Percentiles rank a stretch among this genome's conserved stretches.
Conservation (phyloP, 1,139 yeast species). For the Yamadazyma mexicana region DNA sequence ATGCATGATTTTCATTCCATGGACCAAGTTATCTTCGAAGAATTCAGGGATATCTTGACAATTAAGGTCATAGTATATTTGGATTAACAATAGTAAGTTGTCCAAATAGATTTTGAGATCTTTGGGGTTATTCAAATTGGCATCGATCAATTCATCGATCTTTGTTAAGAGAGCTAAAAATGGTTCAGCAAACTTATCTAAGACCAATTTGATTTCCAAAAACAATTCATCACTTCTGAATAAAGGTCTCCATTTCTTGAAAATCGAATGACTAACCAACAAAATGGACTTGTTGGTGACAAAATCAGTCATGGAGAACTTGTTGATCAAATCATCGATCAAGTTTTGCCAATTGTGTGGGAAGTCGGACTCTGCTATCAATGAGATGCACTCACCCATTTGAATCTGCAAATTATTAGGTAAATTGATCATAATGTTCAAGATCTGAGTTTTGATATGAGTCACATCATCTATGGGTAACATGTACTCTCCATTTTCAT, state of each 20-base stretch:
- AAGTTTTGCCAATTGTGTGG: constrained; percentile 86
- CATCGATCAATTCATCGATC: constrained; percentile 66
- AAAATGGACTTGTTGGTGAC: constrained; percentile 81
- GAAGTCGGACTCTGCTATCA: constrained; percentile 94
- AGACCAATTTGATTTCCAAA: constrained; percentile 81
- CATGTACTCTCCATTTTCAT: constrained; percentile 80
- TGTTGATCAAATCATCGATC: constrained; percentile 71
- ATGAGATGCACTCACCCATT: constrained; percentile 88
- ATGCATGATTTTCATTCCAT: constrained; percentile 79
- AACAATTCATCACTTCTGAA: constrained; percentile 90
- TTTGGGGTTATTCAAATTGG: constrained; percentile 43
- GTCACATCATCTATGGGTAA: constrained; percentile 62
- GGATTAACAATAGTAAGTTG: constrained; percentile 67
- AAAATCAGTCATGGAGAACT: constrained; percentile 65
- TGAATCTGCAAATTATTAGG: constrained; percentile 81
- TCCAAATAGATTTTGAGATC: constrained; percentile 61
- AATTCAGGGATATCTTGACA: constrained; percentile 98
- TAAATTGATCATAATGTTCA: constrained; percentile 77
- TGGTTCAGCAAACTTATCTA: constrained; percentile 83
- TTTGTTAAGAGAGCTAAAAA: constrained; percentile 65
- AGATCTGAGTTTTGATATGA: constrained; percentile 71
- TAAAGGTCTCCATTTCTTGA: constrained; percentile 94
- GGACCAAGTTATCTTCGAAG: constrained; percentile 84
- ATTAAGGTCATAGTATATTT: constrained; percentile 88
- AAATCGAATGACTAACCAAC: constrained; percentile 91